phyloP scores from a whole-genome alignment of 2,329 filamentous ascomycete species.

The Fusarium mexicanum region DNA sequence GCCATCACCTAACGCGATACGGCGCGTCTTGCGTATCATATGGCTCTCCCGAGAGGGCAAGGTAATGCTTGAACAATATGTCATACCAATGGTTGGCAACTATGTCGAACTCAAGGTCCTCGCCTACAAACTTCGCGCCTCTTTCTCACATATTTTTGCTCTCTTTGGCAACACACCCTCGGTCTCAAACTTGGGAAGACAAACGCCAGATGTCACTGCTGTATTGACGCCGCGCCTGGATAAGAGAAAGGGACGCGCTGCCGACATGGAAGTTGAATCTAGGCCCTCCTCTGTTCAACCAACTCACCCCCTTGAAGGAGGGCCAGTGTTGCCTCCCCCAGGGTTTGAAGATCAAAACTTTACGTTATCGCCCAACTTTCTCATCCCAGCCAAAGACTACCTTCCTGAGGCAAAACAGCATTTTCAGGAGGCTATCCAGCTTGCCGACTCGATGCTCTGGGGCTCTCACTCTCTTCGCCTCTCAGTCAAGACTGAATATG shows the following conservation, averaged over 20 bases:
- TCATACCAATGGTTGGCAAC: constrained; percentile 83
- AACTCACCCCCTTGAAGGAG: constrained; percentile 64
- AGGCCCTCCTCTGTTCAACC: constrained; percentile 59
- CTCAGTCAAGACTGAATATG: constrained; percentile 90
- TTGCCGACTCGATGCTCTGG: constrained; percentile 81
- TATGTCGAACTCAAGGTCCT: constrained; percentile 88
- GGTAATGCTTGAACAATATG: constrained; percentile 85
- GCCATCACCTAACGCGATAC: constrained; percentile 80
- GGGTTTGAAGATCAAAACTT: constrained; percentile 58
- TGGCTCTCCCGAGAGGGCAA: constrained; percentile 95
- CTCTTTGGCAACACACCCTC: constrained; percentile 93
- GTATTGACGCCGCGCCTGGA: constrained; percentile 48
- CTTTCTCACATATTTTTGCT: constrained; percentile 96
- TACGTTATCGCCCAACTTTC: constrained; percentile 71
- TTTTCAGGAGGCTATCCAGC: constrained; percentile 78
- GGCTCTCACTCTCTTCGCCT: constrained; percentile 90
- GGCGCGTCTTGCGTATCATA: constrained; percentile 87
- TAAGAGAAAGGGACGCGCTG: constrained; percentile 62
- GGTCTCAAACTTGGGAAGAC: constrained; percentile 69
- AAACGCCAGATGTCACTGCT: constrained; percentile 58
- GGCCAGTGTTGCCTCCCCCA: constrained; percentile 66
- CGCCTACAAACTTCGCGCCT: constrained; percentile 89
- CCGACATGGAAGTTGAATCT: constrained; percentile 53
- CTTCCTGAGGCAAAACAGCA: constrained; percentile 82
- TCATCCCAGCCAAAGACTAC: constrained; percentile 83